Base-by-base conservation (phyloP, 2,329 filamentous ascomycete species). In the Talaromyces piceae region DNA sequence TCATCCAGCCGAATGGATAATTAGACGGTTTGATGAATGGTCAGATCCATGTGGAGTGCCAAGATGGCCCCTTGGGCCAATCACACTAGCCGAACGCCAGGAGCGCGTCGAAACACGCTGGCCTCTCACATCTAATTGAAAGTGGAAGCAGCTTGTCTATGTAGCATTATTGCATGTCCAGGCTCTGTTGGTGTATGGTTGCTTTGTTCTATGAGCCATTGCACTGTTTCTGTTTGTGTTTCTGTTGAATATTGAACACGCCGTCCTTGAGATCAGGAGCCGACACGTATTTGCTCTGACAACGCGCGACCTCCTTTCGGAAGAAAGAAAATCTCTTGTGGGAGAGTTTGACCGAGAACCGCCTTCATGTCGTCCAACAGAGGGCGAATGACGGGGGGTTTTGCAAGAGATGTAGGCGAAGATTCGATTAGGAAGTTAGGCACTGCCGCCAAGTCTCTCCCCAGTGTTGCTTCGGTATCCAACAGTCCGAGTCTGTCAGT, bases 401-500 rank as follows among this genome's bases (percentile, higher is more conserved):
- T 37, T 20, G 33, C 16, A 37, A 37, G 16, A 20, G 16, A 37
- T 3, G 33, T 18, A 9, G 16, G 20, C 3, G 33, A 37, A 1
- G 33, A 7, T 20, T 37, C 33, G 16, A 4, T 9, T 37, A 37
- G 7, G 11, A 37, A 37, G 20, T 37, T 37, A 9, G 33, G n/a
- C n/a, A 20, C 16, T 11, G 6, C 7, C 20, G 5, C 16, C 33
- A 37, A 37, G 16, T 37, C 33, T 37, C 6, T 11, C 16, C 9
- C 33, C 33, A 20, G 12, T 11, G 33, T 18, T 23, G 22, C 13
- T 43, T 43, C 39, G 25, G 13, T 43, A 26, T 23, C 84, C 62
- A 88, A 90, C 72, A 93, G 83, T 70, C 88, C 89, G 13, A 76
- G 81, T 43, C 68, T 93, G 45, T 90, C 91, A 22, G 87, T 98